Evolutionary conservation across 2,329 filamentous ascomycete genomes (phyloP).

Genomic region (Botrytis medusae): DNA sequence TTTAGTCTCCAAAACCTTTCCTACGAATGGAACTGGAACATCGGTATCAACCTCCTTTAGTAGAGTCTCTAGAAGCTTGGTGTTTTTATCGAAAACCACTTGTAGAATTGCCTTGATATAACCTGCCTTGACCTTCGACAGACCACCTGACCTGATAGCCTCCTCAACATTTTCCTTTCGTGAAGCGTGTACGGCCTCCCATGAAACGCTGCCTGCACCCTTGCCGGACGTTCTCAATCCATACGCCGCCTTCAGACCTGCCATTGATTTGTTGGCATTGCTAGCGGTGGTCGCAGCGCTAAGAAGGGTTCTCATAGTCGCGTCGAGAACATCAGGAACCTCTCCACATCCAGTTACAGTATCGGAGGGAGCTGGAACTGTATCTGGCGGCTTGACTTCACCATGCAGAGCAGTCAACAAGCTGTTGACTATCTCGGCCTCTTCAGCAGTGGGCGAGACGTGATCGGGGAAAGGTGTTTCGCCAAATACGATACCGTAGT

Average conservation of each 20-base stretch:
- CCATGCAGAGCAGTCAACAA: constrained; percentile 68
- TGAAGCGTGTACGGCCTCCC: constrained; percentile 66
- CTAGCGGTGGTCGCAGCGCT: constrained; percentile 52
- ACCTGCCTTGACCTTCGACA: constrained; percentile 68
- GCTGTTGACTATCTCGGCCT: constrained; percentile 67
- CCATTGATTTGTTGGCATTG: constrained; percentile 63
- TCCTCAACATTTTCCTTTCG: constrained; percentile 61
- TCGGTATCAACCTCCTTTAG: constrained; percentile 45
- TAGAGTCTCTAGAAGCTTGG: constrained; percentile 51
- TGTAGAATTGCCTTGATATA: constrained; percentile 74
- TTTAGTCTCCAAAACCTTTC: constrained; percentile 43
- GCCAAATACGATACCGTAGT: constrained; percentile 56
- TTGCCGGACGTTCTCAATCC: constrained; percentile 62
- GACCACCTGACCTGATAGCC: constrained; percentile 68
- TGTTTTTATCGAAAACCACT: constrained; percentile 69
- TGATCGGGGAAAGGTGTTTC: constrained; percentile 68
- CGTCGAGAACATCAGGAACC: constrained; percentile 55
- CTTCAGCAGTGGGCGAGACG: constrained; percentile 61
- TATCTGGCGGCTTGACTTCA: constrained; percentile 60
- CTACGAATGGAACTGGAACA: constrained; percentile 46
- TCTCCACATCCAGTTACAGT: constrained; percentile 67
- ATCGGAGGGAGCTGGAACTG: constrained; percentile 67
- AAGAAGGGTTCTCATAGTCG: constrained; percentile 53
- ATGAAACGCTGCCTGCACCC: constrained; percentile 71
- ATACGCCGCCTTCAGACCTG: constrained; percentile 62